Evolutionary conservation across 2,329 filamentous ascomycete species (phyloP).

Genomic region (Tolypocladium endophyticum): DNA sequence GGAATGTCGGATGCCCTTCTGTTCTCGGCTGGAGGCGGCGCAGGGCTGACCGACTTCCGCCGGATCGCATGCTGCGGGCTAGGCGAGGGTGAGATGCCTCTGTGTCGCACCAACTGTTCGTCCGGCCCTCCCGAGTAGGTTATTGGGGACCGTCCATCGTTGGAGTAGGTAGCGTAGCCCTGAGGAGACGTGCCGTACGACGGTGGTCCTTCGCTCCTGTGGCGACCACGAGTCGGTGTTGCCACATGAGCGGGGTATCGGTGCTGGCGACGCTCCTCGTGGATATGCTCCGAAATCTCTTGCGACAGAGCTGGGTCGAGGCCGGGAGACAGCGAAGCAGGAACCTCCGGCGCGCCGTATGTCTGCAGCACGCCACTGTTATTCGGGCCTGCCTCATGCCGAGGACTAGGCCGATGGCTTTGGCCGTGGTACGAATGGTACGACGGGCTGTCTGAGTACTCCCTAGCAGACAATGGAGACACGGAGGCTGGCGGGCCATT

Average conservation of each 20-base stretch:
- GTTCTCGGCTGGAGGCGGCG: slow-evolving; percentile 39
- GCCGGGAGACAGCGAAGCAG: slow-evolving; percentile 49
- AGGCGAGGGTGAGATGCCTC: slow-evolving; percentile 29
- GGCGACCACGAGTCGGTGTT: slow-evolving; percentile 31
- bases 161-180: slow-evolving; percentile 27
- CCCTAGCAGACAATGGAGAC: slow-evolving; percentile 20
- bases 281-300: slow-evolving; percentile 47
- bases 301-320: slow-evolving; percentile 44
- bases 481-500: slow-evolving; percentile 9
- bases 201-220: slow-evolving; percentile 19
- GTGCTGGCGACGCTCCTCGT: slow-evolving; percentile 41
- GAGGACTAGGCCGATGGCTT: slow-evolving; percentile 18
- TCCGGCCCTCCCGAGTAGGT: slow-evolving; percentile 25
- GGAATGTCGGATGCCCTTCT: slow-evolving; percentile 51
- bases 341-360: slow-evolving; percentile 37
- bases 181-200: slow-evolving; percentile 17
- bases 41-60: slow-evolving; percentile 67
- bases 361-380: slow-evolving; percentile 19
- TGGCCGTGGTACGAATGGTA: slow-evolving; percentile 20
- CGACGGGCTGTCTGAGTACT: slow-evolving; percentile 23
- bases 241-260: slow-evolving; percentile 31
- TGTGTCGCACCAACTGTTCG: slow-evolving; percentile 12
- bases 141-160: slow-evolving; percentile 29
- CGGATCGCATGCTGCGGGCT: slow-evolving; percentile 42
- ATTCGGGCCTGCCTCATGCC: slow-evolving; percentile 25